Evolutionary conservation across 2,329 filamentous ascomycete species (phyloP).

Genomic region (Ustulina deusta): DNA sequence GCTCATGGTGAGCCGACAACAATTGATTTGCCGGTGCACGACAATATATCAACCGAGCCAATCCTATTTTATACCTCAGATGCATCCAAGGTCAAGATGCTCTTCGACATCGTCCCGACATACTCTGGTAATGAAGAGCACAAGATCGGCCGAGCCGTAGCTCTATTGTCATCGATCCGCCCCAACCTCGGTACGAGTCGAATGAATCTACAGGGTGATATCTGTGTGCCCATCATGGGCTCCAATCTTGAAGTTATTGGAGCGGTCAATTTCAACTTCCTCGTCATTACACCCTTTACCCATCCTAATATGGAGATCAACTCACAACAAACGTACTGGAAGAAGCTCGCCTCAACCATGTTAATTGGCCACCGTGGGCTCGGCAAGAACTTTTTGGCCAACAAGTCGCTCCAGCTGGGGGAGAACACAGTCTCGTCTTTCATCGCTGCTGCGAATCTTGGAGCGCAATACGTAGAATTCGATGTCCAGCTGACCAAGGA

Average conservation of each 20-base stretch:
- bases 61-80: constrained; percentile 88
- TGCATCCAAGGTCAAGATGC: constrained; percentile 82
- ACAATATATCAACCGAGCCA: constrained; percentile 92
- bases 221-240: constrained; percentile 90
- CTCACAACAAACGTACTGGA: constrained; percentile 95
- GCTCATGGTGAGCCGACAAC: constrained; percentile 88
- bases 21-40: constrained; percentile 92
- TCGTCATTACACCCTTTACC: constrained; percentile 92
- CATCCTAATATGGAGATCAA: constrained; percentile 95
- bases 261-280: constrained; percentile 94
- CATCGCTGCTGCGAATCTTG: constrained; percentile 93
- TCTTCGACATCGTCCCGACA: constrained; percentile 96
- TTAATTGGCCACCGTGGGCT: constrained; percentile 78
- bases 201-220: constrained; percentile 92
- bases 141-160: constrained; percentile 89
- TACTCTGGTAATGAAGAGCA: constrained; percentile 91
- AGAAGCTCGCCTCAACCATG: constrained; percentile 89
- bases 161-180: constrained; percentile 86
- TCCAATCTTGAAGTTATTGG: constrained; percentile 91
- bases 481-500: constrained; percentile 99
- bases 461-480: constrained; percentile 79
- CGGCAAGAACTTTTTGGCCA: constrained; percentile 88
- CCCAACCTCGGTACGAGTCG: constrained; percentile 84
- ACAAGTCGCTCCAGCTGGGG: constrained; percentile 90
- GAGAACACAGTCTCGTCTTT: constrained; percentile 98